Evolutionary conservation across 768 basidiomycete species (phyloP).

Genomic region (Lepiota subincarnata): DNA sequence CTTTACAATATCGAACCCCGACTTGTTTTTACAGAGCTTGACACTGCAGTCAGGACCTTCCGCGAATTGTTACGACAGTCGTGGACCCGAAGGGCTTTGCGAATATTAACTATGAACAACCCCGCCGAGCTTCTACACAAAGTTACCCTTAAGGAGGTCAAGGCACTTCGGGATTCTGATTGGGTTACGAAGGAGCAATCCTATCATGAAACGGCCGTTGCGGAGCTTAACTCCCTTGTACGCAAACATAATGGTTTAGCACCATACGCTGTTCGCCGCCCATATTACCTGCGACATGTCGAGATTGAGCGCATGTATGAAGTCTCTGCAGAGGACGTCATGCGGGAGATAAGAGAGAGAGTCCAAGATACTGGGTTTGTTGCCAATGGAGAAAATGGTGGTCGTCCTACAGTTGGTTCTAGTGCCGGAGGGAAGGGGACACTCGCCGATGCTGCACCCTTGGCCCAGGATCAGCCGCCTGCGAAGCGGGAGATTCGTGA

Average conservation of each 20-base stretch:
- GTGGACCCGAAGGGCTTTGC: slow-evolving; percentile 73
- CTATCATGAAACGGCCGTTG: slow-evolving; percentile 67
- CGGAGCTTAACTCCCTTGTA: slow-evolving; percentile 70
- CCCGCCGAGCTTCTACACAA: slow-evolving; percentile 34
- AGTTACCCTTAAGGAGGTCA: slow-evolving; percentile 32
- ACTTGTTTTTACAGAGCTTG: slow-evolving; percentile 48
- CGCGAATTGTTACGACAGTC: slow-evolving; percentile 59
- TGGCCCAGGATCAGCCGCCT: neutral
- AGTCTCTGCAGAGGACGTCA: slow-evolving; percentile 49
- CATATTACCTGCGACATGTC: slow-evolving; percentile 41
- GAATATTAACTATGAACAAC: slow-evolving; percentile 48
- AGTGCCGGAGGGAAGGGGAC: neutral
- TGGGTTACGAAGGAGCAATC: slow-evolving; percentile 67
- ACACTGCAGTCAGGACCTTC: slow-evolving; percentile 56
- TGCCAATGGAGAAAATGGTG: slow-evolving; percentile 6
- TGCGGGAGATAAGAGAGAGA: slow-evolving; percentile 23
- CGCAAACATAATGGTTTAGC: slow-evolving; percentile 79
- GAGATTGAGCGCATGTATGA: slow-evolving; percentile 58
- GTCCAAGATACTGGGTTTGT: slow-evolving; percentile 26
- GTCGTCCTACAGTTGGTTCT: slow-evolving; percentile 12
- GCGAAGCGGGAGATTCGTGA: slow-evolving; percentile 20
- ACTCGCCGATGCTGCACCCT: neutral
- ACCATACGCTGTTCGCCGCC: slow-evolving; percentile 70
- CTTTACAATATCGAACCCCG: neutral
- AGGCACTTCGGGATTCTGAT: slow-evolving; percentile 51